Base-by-base conservation (phyloP, 2,329 filamentous ascomycete species). In the Aspergillus terreus region DNA sequence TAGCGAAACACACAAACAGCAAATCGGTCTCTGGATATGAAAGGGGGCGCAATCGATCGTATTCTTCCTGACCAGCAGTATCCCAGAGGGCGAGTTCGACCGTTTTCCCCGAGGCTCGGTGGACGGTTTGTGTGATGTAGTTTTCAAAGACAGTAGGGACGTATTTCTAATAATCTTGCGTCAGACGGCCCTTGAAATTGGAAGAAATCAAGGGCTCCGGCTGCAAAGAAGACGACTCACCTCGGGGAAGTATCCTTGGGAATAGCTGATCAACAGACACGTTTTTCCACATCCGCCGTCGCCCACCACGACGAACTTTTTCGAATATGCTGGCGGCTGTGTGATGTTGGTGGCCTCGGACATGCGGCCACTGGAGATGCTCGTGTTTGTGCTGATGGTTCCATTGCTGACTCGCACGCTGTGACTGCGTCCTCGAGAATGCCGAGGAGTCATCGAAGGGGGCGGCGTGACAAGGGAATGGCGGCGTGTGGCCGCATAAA, bases 131-230 rank as follows among this genome's bases (percentile, higher is more conserved):
- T 49, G 94, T 96, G 76, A 99, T 97, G 82, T 99, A 99, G 79
- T 99, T 99, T 70, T 99, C 94, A 72, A 99, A 99, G 47, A 99
- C 94, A 2, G 94, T 99, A 4, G 94, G 94, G 38, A 99, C 94
- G 66, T 99, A 99, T 97, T 96, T 97, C 94, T 99, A 65, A 41
- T 21, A 19, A 15, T 17, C 7, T 30, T 11, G 44, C 41, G 36
- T 58, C 36, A 57, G 54, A 38, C 30, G 12, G 12, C 38, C 6
- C 30, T n/a, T 4, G 36, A 40, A 32, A 45, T 42, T 7, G 7
- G 11, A 25, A n/a, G n/a, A 17, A 1, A 35, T 32, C 30, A 7
- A 25, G 17, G 15, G 9, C 19, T n/a, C 10, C 11, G 11, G 25
- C 12, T 9, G 21, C 42, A 36, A 7, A 21, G 46, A 35, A 45